Conservation (phyloP, 805 yeast genomes). For the Metschnikowia kofuensis region DNA sequence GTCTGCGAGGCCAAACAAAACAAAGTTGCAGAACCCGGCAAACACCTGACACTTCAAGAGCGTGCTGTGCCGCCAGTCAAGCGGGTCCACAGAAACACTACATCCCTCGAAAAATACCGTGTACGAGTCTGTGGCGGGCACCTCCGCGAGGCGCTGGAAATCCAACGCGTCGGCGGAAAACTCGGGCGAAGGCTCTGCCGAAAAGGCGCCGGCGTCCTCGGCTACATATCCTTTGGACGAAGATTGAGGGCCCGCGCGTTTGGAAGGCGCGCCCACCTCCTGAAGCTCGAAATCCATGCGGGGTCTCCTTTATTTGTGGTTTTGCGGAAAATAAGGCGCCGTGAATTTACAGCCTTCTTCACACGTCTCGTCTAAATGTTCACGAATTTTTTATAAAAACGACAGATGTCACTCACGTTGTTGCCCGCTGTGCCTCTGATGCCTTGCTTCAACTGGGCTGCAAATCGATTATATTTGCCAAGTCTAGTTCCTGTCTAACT, state of each 20-base stretch:
- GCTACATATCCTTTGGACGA: too few relatives aligned
- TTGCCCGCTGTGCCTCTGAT: too few relatives aligned
- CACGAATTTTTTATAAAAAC: too few relatives aligned
- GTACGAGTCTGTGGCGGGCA: conserved; percentile 11
- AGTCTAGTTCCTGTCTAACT: too few relatives aligned
- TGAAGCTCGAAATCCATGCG: conserved; percentile 3
- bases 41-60: conserved; percentile 44
- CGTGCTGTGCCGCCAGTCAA: conserved; percentile 36
- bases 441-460: too few relatives aligned
- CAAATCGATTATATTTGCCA: too few relatives aligned
- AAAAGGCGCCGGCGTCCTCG: too few relatives aligned
- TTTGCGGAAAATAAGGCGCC: background rate
- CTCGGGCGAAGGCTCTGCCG: background rate
- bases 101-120: conserved; percentile 27
- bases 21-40: conserved; percentile 37
- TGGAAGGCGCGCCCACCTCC: background rate
- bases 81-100: conserved; percentile 31
- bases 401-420: too few relatives aligned
- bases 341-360: background rate
- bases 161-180: conserved; percentile 1
- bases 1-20: conserved; percentile 54
- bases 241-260: background rate
- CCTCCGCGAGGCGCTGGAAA: conserved; percentile 8
- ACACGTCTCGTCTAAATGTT: background rate
- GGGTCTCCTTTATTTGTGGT: background rate